These are phyloP conservation scores for Bocquillonia castaneifolia DNA, from an alignment of 441 rosid genomes.

Conservation along the genomic window DNA sequence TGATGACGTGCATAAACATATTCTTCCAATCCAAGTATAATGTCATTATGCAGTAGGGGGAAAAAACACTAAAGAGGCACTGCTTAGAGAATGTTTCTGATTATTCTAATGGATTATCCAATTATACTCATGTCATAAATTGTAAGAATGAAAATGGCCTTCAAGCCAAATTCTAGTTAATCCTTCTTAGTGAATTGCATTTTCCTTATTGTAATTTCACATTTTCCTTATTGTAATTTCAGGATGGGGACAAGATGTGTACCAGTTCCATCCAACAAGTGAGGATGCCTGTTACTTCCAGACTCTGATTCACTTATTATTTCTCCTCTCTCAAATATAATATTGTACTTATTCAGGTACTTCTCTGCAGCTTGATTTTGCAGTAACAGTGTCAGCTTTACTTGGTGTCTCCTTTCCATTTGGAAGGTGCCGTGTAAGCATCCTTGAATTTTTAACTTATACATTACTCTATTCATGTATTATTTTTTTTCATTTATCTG, in stretches of 20 bases:
- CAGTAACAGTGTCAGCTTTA: constrained; percentile 78
- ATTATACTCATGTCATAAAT: neutral
- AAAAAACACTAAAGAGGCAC: neutral
- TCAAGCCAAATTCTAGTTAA: neutral
- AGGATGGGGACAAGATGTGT: constrained; percentile 56
- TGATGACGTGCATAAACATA: neutral
- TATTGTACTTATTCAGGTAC: constrained; percentile 21
- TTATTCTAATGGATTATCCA: neutral
- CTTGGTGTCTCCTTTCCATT: constrained; percentile 91
- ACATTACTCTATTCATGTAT: constrained; percentile 22
- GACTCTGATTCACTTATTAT: constrained; percentile 18
- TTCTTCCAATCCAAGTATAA: neutral
- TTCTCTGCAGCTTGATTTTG: constrained; percentile 82
- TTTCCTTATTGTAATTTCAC: constrained; percentile 31
- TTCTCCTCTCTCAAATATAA: constrained; percentile 12
- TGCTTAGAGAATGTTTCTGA: neutral
- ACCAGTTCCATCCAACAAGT: constrained; percentile 82
- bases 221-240: constrained; percentile 25
- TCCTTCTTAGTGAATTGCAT: constrained; percentile 3
- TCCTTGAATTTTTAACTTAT: constrained; percentile 30
- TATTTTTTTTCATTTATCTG: neutral
- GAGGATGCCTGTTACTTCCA: constrained; percentile 20
- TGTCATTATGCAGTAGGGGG: neutral
- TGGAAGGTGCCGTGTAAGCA: constrained; percentile 97
- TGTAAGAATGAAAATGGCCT: constrained; percentile 6